A percentile compares a stretch with the other conserved stretches of the same genome.
phyloP scores from a whole-genome alignment of 768 basidiomycete species.

The Flagelloscypha sp. region DNA sequence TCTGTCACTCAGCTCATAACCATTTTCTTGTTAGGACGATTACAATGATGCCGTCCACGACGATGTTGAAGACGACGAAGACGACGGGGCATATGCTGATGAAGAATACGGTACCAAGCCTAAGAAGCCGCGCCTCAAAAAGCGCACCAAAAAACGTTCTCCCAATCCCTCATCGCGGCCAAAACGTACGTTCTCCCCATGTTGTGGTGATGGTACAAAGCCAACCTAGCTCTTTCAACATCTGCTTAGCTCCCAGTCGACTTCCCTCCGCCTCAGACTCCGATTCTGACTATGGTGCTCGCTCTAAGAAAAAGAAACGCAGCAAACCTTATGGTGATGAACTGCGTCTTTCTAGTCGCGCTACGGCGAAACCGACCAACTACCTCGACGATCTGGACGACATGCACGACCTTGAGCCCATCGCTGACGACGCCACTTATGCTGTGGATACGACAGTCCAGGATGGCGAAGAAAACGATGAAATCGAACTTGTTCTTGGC shows the following conservation, averaged over 20 bases:
- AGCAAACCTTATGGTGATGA: constrained; percentile 49
- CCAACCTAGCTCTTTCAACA: constrained; percentile 13
- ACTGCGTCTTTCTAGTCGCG: constrained; percentile 65
- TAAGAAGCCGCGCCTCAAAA: constrained; percentile 60
- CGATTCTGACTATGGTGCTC: constrained; percentile 80
- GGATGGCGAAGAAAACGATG: constrained; percentile 62
- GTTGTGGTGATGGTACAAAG: constrained; percentile 7
- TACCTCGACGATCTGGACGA: constrained; percentile 65
- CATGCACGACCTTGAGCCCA: constrained; percentile 69
- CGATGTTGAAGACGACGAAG: constrained; percentile 51
- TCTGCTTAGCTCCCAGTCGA: constrained; percentile 37
- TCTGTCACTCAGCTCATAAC: constrained; percentile 12
- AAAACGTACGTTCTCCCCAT: constrained; percentile 39
- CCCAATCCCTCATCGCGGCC: constrained; percentile 41
- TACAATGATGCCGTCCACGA: constrained; percentile 48
- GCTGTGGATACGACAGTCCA: constrained; percentile 45
- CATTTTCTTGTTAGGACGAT: constrained; percentile 30
- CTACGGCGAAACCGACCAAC: constrained; percentile 74
- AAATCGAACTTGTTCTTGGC: constrained; percentile 86
- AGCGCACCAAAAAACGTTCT: constrained; percentile 53
- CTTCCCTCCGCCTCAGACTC: constrained; percentile 62
- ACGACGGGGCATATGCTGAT: constrained; percentile 73
- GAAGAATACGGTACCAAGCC: constrained; percentile 60
- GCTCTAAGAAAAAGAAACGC: constrained; percentile 80
- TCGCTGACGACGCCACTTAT: constrained; percentile 48